phyloP scores from a whole-genome alignment of 1,284 basidiomycete genomes.

The Trametes pubescens region DNA sequence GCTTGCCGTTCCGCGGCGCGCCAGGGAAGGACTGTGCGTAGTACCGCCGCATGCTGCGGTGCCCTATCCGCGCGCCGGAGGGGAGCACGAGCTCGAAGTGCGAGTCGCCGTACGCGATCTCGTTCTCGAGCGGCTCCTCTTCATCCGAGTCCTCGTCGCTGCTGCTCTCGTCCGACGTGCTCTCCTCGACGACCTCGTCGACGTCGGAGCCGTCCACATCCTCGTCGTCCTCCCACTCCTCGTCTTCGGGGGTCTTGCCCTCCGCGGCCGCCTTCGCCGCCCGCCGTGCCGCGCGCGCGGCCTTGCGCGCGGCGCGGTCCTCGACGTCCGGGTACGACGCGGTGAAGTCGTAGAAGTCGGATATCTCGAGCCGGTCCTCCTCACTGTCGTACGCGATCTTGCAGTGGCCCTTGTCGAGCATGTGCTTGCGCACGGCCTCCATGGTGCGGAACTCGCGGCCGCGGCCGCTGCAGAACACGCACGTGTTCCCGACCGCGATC shows the following conservation, averaged over 20 bases:
- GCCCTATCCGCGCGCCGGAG: slow-evolving; percentile 92
- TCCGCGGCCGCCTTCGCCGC: slow-evolving; percentile 42
- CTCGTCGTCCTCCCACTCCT: slow-evolving; percentile 70
- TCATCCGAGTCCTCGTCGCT: slow-evolving; percentile 43
- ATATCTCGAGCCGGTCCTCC: slow-evolving; percentile 84
- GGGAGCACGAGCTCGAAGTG: slow-evolving; percentile 93
- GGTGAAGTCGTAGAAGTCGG: slow-evolving; percentile 95
- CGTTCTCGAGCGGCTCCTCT: slow-evolving; percentile 59
- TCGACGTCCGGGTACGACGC: slow-evolving; percentile 76
- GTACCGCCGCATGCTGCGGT: slow-evolving; percentile 87
- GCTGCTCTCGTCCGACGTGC: slow-evolving; percentile 41
- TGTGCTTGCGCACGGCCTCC: slow-evolving; percentile 91
- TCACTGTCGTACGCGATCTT: slow-evolving; percentile 93
- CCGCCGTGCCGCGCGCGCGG: slow-evolving; percentile 38
- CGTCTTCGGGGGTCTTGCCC: slow-evolving; percentile 51
- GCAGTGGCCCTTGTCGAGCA: slow-evolving; percentile 95
- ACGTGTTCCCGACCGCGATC: slow-evolving; percentile 91
- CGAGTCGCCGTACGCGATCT: slow-evolving; percentile 77
- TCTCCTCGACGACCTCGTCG: slow-evolving; percentile 62
- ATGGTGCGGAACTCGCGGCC: slow-evolving; percentile 82
- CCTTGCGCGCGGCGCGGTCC: slow-evolving; percentile 44
- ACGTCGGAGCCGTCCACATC: slow-evolving; percentile 54
- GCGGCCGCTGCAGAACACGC: slow-evolving; percentile 88
- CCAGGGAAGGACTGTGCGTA: slow-evolving; percentile 84
- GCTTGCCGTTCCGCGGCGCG: slow-evolving; percentile 44